phyloP scores from a whole-genome alignment of 1,284 basidiomycete species.

The Bjerkandera adusta region DNA sequence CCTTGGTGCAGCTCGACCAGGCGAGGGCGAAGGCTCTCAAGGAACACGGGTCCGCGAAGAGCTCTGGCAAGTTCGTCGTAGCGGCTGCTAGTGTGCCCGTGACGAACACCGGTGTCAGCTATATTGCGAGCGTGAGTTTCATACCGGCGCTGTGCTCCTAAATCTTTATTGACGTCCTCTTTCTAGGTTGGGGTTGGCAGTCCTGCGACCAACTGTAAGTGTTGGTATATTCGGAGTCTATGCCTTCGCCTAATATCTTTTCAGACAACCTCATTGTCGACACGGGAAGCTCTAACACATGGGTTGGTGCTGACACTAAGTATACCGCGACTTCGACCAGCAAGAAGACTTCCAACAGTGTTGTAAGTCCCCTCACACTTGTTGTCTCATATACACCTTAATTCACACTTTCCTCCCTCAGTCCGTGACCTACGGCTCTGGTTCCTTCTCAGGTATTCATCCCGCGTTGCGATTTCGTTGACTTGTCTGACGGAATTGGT shows the following conservation, averaged over 20 bases:
- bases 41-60: conserved; percentile 34
- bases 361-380: conserved; percentile 35
- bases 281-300: conserved; percentile 55
- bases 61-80: conserved; percentile 33
- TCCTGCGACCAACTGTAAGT: conserved; percentile 33
- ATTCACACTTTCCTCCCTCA: conserved; percentile 20
- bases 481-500: not conserved
- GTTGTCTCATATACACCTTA: not conserved
- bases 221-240: conserved; percentile 17
- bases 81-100: conserved; percentile 35
- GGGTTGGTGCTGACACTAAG: conserved; percentile 53
- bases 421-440: conserved; percentile 52
- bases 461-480: not conserved
- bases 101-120: conserved; percentile 37
- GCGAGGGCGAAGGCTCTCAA: conserved; percentile 46
- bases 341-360: conserved; percentile 26
- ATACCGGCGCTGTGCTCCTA: not conserved
- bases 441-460: conserved; percentile 44
- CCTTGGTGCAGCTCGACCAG: conserved; percentile 53
- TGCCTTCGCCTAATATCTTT: conserved; percentile 16
- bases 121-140: conserved; percentile 27
- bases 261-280: conserved; percentile 30
- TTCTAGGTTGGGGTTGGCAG: conserved; percentile 29
- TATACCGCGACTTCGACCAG: conserved; percentile 53
- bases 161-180: not conserved